These are phyloP conservation scores for Boletus sensibilis DNA, from an alignment of 768 basidiomycete species.

Conservation along the genomic window DNA sequence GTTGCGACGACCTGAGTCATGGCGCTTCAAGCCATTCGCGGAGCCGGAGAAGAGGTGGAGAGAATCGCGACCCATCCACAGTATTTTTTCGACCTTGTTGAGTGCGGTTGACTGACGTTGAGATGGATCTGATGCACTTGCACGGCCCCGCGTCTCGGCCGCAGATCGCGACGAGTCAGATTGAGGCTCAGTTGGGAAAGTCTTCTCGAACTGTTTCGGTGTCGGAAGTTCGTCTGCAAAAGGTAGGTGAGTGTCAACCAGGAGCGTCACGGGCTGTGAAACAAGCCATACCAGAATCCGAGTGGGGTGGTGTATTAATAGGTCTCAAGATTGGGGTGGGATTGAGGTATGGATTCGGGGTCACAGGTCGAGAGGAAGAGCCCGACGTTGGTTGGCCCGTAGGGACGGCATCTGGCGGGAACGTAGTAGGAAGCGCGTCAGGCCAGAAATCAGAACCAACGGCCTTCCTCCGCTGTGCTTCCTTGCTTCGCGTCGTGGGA, in stretches of 20 bases:
- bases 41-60: slow-evolving; percentile 30
- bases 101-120: slow-evolving; percentile 28
- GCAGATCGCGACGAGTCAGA: slow-evolving; percentile 2
- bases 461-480: slow-evolving; percentile 15
- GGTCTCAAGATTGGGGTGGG: slow-evolving; percentile 30
- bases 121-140: slow-evolving; percentile 3
- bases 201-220: slow-evolving; percentile 7
- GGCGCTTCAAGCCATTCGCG: slow-evolving; percentile 4
- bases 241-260: neutral
- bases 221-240: slow-evolving; percentile 15
- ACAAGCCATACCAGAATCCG: slow-evolving; percentile 17
- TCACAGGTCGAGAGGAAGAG: slow-evolving; percentile 20
- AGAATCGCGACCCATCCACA: slow-evolving; percentile 32
- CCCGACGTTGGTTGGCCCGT: slow-evolving; percentile 3
- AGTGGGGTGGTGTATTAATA: slow-evolving; percentile 3
- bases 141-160: slow-evolving; percentile 3
- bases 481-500: slow-evolving; percentile 18
- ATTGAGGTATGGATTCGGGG: slow-evolving; percentile 38
- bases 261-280: neutral
- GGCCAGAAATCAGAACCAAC: slow-evolving; percentile 27
- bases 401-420: neutral
- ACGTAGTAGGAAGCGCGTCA: slow-evolving; percentile 11
- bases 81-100: slow-evolving; percentile 35
- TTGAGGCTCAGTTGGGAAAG: neutral
- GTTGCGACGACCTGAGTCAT: slow-evolving; percentile 15